Evolutionary conservation across 2,329 filamentous ascomycete species (phyloP).

Genomic region (Furcasterigmium furcatum): DNA sequence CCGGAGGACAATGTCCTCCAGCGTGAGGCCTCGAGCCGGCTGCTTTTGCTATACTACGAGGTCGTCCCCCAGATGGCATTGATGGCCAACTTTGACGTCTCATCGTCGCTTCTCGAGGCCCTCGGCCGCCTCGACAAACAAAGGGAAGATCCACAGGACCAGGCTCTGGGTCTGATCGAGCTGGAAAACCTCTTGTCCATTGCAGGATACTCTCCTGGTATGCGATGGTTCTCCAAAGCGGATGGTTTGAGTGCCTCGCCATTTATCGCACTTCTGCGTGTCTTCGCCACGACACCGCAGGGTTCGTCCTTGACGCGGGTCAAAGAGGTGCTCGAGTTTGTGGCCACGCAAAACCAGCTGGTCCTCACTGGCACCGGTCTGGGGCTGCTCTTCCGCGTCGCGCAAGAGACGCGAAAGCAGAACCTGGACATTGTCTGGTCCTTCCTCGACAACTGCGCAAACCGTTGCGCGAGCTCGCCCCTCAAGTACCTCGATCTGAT

Average conservation of each 20-base stretch:
- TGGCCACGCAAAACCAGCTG: slow-evolving; percentile 65
- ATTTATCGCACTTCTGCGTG: slow-evolving; percentile 66
- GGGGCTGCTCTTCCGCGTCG: slow-evolving; percentile 38
- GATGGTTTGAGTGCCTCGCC: slow-evolving; percentile 63
- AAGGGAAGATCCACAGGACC: slow-evolving; percentile 43
- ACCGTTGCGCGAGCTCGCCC: slow-evolving; percentile 69
- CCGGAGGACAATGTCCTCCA: slow-evolving; percentile 68
- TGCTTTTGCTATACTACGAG: slow-evolving; percentile 83
- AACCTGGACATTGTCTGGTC: slow-evolving; percentile 50
- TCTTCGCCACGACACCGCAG: slow-evolving; percentile 46
- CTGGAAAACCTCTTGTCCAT: slow-evolving; percentile 79
- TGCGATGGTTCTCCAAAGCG: slow-evolving; percentile 85
- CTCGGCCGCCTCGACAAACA: slow-evolving; percentile 59
- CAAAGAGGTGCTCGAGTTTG: slow-evolving; percentile 49
- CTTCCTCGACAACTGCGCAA: slow-evolving; percentile 81
- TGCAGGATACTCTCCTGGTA: slow-evolving; percentile 74
- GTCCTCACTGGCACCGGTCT: slow-evolving; percentile 50
- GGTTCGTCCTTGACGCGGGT: slow-evolving; percentile 36
- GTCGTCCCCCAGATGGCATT: slow-evolving; percentile 75
- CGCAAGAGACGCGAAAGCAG: slow-evolving; percentile 26
- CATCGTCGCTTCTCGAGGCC: slow-evolving; percentile 67
- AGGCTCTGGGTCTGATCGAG: slow-evolving; percentile 64
- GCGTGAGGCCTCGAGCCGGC: slow-evolving; percentile 72
- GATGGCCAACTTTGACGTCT: slow-evolving; percentile 85
- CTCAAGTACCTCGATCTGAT: slow-evolving; percentile 80